phyloP scores from a whole-genome alignment of 176 grass and related monocot species.

The Zoysia pacifica region DNA sequence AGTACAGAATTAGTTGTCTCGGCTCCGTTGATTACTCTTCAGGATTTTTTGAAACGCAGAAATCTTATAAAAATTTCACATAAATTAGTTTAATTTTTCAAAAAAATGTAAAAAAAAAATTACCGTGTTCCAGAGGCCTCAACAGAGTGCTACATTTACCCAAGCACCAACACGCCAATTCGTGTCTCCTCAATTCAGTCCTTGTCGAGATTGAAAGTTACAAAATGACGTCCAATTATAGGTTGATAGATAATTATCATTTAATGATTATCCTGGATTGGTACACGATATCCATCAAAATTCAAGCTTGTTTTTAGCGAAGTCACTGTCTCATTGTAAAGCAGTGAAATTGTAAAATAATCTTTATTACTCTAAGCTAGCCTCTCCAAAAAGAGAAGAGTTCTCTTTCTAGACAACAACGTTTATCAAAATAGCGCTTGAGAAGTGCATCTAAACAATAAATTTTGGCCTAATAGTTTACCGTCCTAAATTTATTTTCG shows the following conservation, averaged over 20 bases:
- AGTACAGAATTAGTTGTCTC: background rate
- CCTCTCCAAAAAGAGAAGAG: background rate
- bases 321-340: background rate
- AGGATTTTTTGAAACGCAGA: too few species aligned
- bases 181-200: background rate
- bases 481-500: too few species aligned
- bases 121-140: too few species aligned
- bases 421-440: background rate
- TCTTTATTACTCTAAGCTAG: background rate
- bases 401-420: slow-evolving; percentile 13
- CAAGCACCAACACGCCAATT: background rate
- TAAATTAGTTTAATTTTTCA: too few species aligned
- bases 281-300: too few species aligned
- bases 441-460: background rate
- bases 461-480: background rate
- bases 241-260: background rate
- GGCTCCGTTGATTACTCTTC: background rate
- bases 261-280: too few species aligned
- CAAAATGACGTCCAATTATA: background rate
- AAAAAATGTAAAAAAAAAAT: too few species aligned
- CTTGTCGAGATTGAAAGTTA: background rate
- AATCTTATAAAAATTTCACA: too few species aligned
- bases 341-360: background rate
- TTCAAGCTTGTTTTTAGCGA: background rate
- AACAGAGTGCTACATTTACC: background rate